Conservation (phyloP, 805 yeast species). For the Citeromyces nyonsensis region DNA sequence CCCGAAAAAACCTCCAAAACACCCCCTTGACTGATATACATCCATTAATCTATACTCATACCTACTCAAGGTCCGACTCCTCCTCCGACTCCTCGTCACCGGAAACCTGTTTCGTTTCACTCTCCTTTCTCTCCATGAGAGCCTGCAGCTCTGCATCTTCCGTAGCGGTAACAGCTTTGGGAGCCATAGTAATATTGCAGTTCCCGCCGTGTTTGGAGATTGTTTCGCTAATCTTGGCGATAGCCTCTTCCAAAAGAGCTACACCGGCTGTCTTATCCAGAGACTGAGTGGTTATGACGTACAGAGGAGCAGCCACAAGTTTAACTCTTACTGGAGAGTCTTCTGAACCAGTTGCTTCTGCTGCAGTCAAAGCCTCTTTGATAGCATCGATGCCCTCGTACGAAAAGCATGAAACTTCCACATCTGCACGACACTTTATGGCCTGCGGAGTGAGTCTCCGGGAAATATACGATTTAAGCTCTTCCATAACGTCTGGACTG, state of each 20-base stretch:
- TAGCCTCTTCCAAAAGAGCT: conserved; percentile 63
- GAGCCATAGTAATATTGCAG: conserved; percentile 91
- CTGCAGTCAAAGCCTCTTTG: conserved; percentile 74
- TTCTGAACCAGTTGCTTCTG: conserved; percentile 74
- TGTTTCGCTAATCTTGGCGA: conserved; percentile 54
- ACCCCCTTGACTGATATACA: no score
- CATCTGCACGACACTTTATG: conserved; percentile 94
- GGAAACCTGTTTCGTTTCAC: conserved; percentile 75
- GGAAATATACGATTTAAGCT: conserved; percentile 74
- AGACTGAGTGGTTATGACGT: conserved; percentile 85
- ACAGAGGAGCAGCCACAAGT: conserved; percentile 94
- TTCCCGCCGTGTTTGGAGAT: conserved; percentile 70
- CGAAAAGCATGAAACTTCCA: conserved; percentile 92
- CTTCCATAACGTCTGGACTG: conserved; percentile 60
- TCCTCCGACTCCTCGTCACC: conserved; percentile 28
- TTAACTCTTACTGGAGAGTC: conserved; percentile 83
- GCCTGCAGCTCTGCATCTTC: conserved; percentile 98
- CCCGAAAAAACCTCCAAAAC: background rate
- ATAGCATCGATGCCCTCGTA: conserved; percentile 98
- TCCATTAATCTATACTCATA: background rate
- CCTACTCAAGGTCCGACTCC: conserved; percentile 3
- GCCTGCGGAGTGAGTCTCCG: conserved; percentile 97
- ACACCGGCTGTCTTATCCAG: conserved; percentile 86
- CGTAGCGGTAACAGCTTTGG: conserved; percentile 96
- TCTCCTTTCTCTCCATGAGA: conserved; percentile 82